Evolutionary conservation across 2,329 filamentous ascomycete genomes (phyloP).

Genomic region (Diaporthe citri): DNA sequence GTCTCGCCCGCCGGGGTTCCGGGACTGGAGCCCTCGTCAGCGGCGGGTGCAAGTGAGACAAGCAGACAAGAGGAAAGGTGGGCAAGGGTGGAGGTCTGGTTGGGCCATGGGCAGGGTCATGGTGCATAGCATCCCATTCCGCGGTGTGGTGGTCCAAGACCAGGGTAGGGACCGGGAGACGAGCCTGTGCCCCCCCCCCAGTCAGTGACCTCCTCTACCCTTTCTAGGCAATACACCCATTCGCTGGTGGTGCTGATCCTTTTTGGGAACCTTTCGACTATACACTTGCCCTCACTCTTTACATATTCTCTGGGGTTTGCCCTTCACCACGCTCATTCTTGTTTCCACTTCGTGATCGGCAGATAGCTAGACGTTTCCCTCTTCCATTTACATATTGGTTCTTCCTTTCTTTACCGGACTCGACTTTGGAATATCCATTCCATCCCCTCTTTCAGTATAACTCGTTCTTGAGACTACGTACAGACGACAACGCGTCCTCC

Average conservation of each 20-base stretch:
- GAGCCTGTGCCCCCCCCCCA: conserved; percentile 36
- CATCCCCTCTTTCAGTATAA: conserved; percentile 59
- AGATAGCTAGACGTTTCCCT: conserved; percentile 59
- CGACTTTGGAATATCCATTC: conserved; percentile 56
- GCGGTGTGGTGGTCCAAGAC: conserved; percentile 37
- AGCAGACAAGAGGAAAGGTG: conserved; percentile 53
- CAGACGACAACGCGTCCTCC: conserved; percentile 44
- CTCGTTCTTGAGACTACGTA: conserved; percentile 43
- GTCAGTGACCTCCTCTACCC: conserved; percentile 30
- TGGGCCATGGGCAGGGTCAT: conserved; percentile 45
- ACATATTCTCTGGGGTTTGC: conserved; percentile 61
- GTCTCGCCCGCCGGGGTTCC: conserved; percentile 49
- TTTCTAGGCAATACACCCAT: conserved; percentile 43
- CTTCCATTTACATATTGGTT: conserved; percentile 61
- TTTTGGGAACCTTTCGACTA: conserved; percentile 53
- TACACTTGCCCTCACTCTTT: conserved; percentile 39
- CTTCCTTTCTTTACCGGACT: conserved; percentile 62
- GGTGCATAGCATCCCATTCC: conserved; percentile 39
- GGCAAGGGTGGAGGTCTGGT: conserved; percentile 42
- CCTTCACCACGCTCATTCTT: conserved; percentile 56
- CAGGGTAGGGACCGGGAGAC: conserved; percentile 34
- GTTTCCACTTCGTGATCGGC: conserved; percentile 61
- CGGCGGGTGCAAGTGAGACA: conserved; percentile 63
- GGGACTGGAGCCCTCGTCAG: conserved; percentile 56
- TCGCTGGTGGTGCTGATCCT: conserved; percentile 52